Conservation (phyloP, 768 basidiomycete genomes). For the Astraeus odoratus region DNA sequence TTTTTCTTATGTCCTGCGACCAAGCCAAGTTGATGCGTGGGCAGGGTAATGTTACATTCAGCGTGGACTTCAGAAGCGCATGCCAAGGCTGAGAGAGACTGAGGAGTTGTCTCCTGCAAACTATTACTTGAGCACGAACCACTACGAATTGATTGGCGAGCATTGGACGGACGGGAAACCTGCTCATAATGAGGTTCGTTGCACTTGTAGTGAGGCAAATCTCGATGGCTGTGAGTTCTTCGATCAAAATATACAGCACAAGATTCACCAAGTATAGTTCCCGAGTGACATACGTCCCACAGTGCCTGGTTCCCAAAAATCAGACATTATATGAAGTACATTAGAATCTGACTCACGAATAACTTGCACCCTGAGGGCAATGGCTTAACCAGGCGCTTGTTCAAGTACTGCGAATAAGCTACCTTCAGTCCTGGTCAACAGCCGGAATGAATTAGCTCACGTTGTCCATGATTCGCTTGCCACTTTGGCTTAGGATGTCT, state of each 20-base stretch:
- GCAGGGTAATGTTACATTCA: no score
- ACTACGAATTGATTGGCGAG: conserved; percentile 7
- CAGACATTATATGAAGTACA: neutral
- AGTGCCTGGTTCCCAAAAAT: conserved; percentile 14
- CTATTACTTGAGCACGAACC: no score
- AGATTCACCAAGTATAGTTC: conserved; percentile 20
- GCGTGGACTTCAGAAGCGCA: no score
- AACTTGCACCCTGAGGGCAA: conserved; percentile 22
- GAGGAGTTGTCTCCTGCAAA: no score
- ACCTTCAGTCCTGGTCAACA: conserved; percentile 21
- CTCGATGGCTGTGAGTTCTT: conserved; percentile 4
- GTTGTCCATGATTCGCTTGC: conserved; percentile 16
- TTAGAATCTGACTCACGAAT: conserved; percentile 15
- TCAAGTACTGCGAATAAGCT: conserved; percentile 12
- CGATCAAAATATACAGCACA: neutral
- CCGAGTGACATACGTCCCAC: conserved; percentile 25
- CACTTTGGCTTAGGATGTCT: conserved; percentile 11
- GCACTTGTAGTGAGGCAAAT: conserved; percentile 20
- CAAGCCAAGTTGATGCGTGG: no score
- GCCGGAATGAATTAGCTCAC: conserved; percentile 20
- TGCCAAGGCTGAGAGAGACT: no score
- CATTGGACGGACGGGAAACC: neutral
- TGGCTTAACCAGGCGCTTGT: conserved; percentile 16
- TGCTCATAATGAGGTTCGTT: conserved; percentile 13
- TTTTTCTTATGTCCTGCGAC: no score